These are phyloP conservation scores for Pestalotiopsis sp. DNA, from an alignment of 2,329 filamentous ascomycete species.

Conservation along the genomic window DNA sequence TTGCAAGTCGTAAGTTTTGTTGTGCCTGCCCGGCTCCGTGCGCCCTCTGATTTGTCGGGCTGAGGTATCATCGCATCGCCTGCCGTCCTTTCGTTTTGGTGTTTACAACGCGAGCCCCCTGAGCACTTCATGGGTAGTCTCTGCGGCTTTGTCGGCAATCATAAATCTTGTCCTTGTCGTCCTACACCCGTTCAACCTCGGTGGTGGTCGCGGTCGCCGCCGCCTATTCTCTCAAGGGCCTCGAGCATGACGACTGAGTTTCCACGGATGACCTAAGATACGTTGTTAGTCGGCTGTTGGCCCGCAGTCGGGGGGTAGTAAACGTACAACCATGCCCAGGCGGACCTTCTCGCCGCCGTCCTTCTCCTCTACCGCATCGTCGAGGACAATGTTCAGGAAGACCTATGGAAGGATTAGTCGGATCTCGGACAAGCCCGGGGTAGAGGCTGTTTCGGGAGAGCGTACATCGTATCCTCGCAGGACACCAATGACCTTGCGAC, in stretches of 20 bases:
- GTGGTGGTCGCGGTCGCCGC: slow-evolving; percentile 50
- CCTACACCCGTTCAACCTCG: background rate
- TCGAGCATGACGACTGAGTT: slow-evolving; percentile 99
- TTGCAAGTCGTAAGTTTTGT: background rate
- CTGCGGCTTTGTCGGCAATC: background rate
- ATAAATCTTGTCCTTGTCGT: background rate
- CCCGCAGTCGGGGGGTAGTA: background rate
- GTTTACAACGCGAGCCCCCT: background rate
- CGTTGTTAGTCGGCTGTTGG: background rate
- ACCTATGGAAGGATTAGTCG: slow-evolving; percentile 59
- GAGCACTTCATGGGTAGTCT: background rate
- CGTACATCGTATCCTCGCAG: slow-evolving; percentile 92
- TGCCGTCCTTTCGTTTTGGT: background rate
- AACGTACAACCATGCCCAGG: slow-evolving; percentile 87
- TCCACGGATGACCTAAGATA: slow-evolving; percentile 82
- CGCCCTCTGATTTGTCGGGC: background rate
- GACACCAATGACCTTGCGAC: slow-evolving; percentile 93
- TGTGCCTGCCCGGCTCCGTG: background rate
- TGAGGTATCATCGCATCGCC: background rate
- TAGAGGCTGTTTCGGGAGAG: background rate
- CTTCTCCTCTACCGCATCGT: slow-evolving; percentile 96
- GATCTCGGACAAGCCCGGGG: background rate
- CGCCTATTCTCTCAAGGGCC: slow-evolving; percentile 70
- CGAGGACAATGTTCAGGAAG: slow-evolving; percentile 96
- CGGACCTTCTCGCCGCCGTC: slow-evolving; percentile 85